Percentiles rank a stretch among this genome's conserved stretches.
These are phyloP conservation scores for Hippophae gyantsensis DNA, from an alignment of 306 rosid species.

Conservation along the genomic window DNA sequence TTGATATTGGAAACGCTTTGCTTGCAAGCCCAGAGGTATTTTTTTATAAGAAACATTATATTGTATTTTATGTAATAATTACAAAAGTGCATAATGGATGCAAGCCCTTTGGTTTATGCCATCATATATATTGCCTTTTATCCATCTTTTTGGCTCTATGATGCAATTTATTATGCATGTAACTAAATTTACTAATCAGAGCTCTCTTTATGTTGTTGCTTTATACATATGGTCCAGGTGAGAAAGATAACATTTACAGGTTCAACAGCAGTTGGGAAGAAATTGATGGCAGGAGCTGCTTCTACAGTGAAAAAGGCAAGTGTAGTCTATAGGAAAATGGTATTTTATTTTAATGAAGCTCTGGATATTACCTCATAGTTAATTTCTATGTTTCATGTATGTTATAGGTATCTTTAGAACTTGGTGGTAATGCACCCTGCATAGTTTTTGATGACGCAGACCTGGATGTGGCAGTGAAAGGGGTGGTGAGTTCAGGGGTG, in stretches of 20 bases:
- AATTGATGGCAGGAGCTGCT: slow-evolving; percentile 94
- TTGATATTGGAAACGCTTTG: slow-evolving; percentile 75
- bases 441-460: slow-evolving; percentile 94
- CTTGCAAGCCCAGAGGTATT: slow-evolving; percentile 81
- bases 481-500: slow-evolving; percentile 60
- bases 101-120: too few species aligned
- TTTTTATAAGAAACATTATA: neutral
- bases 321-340: slow-evolving; percentile 7
- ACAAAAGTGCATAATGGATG: too few species aligned
- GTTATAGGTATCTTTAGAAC: slow-evolving; percentile 87
- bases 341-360: slow-evolving; percentile 19
- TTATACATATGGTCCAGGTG: slow-evolving; percentile 44
- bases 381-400: slow-evolving; percentile 11
- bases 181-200: slow-evolving; percentile 8
- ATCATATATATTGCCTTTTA: neutral
- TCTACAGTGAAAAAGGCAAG: slow-evolving; percentile 84
- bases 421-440: slow-evolving; percentile 99
- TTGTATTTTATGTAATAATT: too few species aligned
- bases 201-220: neutral
- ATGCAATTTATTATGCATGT: slow-evolving; percentile 1
- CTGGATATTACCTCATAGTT: slow-evolving; percentile 12
- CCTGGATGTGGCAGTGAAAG: slow-evolving; percentile 85
- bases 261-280: slow-evolving; percentile 95
- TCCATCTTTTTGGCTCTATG: slow-evolving; percentile 6
- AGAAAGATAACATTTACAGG: slow-evolving; percentile 95